Evolutionary conservation across 805 yeast species (phyloP), one percentile per base, ranked within the genome.

Genomic region (Ogataea siamensis): DNA sequence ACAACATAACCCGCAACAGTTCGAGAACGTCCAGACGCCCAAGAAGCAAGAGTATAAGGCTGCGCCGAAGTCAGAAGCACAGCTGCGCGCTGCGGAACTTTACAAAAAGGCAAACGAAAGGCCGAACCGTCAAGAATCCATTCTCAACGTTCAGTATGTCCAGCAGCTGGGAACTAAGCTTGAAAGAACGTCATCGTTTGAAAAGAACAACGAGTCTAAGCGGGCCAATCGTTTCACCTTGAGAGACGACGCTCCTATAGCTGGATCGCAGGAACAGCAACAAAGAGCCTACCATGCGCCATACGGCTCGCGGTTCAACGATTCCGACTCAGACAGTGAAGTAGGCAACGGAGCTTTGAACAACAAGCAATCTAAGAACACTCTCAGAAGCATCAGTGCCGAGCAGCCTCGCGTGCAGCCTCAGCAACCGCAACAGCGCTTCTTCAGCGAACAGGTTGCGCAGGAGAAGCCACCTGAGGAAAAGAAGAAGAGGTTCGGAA

Each of bases 271-370:
- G 32, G 28, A 32, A 27, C 38, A 39, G 17, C 44, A 26, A 24
- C 39, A 42, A 28, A 22, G 22, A 16, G 23, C 31, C 3, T n/a
- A 14, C 8, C 49, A 16, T 33, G 13, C 42, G 37, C 20, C 47
- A 5, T 73, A 68, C 58, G 71, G 63, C 40, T 79, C 87, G 1
- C 67, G 86, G 49, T 73, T 79, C 45, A 67, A 66, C 5, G 87
- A 81, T 53, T 78, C 84, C 3, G 85, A 80, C 50, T 79, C 81
- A 10, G 77, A 71, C 11, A 9, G 24, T 17, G 46, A 42, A 15
- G 29, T 34, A n/a, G 12, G 16, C 5, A 60, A 9, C 17, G 23
- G 14, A 17, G n/a, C 16, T 10, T 17, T 40, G 45, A 51, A 48
- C 19, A 27, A 16, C 16, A 45, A 42, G 32, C 52, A 55, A 11